Percentiles rank a stretch among this genome's conserved stretches.
These are phyloP conservation scores for Aspergillus ostianus DNA, from an alignment of 495 filamentous ascomycete genomes.

Conservation along the genomic window DNA sequence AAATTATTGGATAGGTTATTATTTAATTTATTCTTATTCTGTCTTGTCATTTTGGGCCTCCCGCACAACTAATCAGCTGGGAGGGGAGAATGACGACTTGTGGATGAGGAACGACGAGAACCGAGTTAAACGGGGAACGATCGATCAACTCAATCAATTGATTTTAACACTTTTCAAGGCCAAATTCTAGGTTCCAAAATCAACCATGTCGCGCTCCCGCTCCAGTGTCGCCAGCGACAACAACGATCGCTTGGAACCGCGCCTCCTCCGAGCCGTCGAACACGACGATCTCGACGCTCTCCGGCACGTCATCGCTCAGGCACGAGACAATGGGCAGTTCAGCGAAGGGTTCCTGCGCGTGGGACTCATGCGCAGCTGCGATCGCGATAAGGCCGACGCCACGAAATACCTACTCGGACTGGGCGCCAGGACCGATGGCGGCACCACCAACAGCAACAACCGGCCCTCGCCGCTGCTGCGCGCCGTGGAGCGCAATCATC, in stretches of 20 bases:
- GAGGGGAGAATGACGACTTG: neutral
- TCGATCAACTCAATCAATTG: too few species aligned
- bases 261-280: conserved; percentile 51
- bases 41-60: neutral
- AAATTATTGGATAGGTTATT: neutral
- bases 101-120: neutral
- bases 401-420: conserved; percentile 45
- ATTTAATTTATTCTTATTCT: neutral
- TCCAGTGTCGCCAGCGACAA: conserved; percentile 42
- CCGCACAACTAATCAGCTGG: neutral
- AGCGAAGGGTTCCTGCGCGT: conserved; percentile 51
- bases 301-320: conserved; percentile 35
- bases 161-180: neutral
- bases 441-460: conserved; percentile 21
- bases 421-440: conserved; percentile 44
- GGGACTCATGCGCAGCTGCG: conserved; percentile 48
- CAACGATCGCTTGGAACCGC: conserved; percentile 51
- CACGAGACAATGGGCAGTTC: conserved; percentile 43
- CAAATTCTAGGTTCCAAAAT: neutral
- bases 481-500: conserved; percentile 52
- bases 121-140: too few species aligned
- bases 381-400: conserved; percentile 42
- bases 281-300: conserved; percentile 40
- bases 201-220: conserved; percentile 35
- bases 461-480: conserved; percentile 45